phyloP scores from a whole-genome alignment of 1,139 yeast genomes.

The Hanseniaspora uvarum region DNA sequence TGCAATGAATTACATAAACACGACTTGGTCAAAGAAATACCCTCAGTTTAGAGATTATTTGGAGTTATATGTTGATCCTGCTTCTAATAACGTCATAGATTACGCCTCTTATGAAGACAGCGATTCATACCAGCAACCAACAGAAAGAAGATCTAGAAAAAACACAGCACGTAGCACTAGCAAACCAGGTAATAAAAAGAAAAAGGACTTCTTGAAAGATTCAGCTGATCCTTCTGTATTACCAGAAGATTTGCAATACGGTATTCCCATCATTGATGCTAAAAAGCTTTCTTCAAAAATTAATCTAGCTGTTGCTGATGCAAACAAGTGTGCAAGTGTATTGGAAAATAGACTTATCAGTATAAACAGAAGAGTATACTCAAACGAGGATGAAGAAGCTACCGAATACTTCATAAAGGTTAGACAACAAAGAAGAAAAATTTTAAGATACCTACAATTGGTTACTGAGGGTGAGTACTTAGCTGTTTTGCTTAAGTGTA shows the following conservation, averaged over 20 bases:
- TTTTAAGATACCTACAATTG: constrained; percentile 69
- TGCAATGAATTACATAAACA: constrained; percentile 2
- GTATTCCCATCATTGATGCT: constrained; percentile 60
- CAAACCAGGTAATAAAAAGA: background rate
- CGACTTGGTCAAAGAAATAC: constrained; percentile 4
- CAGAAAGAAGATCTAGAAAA: background rate
- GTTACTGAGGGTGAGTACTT: constrained; percentile 72
- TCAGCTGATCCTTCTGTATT: constrained; percentile 36
- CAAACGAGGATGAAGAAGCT: constrained; percentile 54
- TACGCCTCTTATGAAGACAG: background rate
- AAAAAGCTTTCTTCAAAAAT: constrained; percentile 67
- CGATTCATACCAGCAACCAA: background rate
- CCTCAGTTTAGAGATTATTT: background rate
- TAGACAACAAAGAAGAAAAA: constrained; percentile 62
- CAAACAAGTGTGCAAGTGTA: constrained; percentile 66
- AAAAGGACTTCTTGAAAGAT: constrained; percentile 34
- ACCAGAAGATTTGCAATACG: constrained; percentile 33
- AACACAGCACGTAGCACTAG: background rate
- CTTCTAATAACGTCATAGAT: background rate
- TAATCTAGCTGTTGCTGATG: constrained; percentile 57
- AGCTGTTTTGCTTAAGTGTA: constrained; percentile 77
- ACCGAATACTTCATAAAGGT: constrained; percentile 60
- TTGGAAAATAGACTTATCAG: constrained; percentile 53
- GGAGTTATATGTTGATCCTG: constrained; percentile 12
- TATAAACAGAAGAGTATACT: constrained; percentile 44